Percentiles rank a stretch among this genome's conserved stretches.
phyloP scores from a whole-genome alignment of 768 basidiomycete species.

The Chalciporus sphaerocephalus region DNA sequence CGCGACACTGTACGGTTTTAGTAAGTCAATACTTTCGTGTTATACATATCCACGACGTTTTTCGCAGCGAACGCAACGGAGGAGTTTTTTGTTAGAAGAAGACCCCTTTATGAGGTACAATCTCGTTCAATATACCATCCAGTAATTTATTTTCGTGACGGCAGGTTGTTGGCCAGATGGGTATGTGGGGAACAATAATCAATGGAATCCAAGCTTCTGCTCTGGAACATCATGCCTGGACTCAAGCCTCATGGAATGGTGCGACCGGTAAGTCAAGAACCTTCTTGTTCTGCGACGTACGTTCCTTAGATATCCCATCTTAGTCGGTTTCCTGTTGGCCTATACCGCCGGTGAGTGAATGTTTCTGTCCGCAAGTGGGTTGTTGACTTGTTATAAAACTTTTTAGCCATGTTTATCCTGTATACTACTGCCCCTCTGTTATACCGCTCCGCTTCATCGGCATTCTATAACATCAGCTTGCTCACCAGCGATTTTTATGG shows the following conservation, averaged over 20 bases:
- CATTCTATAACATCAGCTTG: constrained; percentile 80
- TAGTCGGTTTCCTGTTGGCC: constrained; percentile 50
- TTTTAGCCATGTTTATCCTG: constrained; percentile 70
- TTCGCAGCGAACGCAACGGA: constrained; percentile 77
- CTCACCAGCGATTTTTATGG: constrained; percentile 90
- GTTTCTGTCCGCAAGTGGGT: background rate
- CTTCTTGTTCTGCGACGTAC: constrained; percentile 18
- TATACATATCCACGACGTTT: background rate
- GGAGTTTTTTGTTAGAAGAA: constrained; percentile 76
- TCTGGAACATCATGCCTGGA: constrained; percentile 68
- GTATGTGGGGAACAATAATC: constrained; percentile 80
- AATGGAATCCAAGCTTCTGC: constrained; percentile 74
- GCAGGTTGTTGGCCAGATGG: constrained; percentile 78
- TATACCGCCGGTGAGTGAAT: constrained; percentile 40
- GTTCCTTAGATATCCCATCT: background rate
- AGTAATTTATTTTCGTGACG: background rate
- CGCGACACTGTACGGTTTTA: constrained; percentile 82
- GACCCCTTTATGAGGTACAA: constrained; percentile 71
- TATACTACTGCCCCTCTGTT: constrained; percentile 84
- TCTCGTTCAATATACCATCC: background rate
- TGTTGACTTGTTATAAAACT: constrained; percentile 4
- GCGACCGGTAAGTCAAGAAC: constrained; percentile 54
- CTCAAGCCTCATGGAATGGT: constrained; percentile 65
- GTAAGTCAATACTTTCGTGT: constrained; percentile 41
- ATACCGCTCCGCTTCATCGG: constrained; percentile 81